Base-by-base conservation (phyloP, 371 early-diverging fungal species). In the Mucor piriformis region DNA sequence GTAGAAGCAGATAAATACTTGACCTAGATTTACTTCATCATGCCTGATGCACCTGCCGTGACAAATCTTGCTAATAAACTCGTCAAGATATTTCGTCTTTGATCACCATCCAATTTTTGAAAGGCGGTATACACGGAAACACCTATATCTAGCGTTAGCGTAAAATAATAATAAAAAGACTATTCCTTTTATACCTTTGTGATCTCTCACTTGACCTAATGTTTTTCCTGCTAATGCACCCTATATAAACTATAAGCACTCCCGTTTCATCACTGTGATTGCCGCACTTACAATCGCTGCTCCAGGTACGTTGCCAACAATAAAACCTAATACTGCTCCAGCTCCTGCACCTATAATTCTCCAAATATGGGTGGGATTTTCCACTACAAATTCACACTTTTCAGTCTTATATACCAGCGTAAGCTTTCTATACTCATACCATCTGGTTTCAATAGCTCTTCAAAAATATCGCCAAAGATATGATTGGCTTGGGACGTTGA, bases 111-210 rank as follows among this genome's bases (percentile, higher is more conserved):
- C 8, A 79, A 44, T 54, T 65, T 63, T 58, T 79, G 69, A 37
- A 76, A 79, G 0, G 76, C 76, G 13, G 74, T 70, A 57, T 79
- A 79, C 8, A 76, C 79, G 38, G 74, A 76, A 2, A 75, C 76
- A 16, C 74, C 70, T 68, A 53, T n/a, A 16, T 40, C 21, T 16
- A 57, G 12, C 42, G 13, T 38, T 20, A 40, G 34, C 20, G n/a
- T 23, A 50, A 29, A 38, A 29, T 8, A 8, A 21, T 6, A n/a
- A n/a, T n/a, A n/a, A n/a, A n/a, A n/a, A n/a, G n/a, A n/a, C n/a
- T n/a, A n/a, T n/a, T n/a, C n/a, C n/a, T n/a, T n/a, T n/a, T n/a
- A n/a, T 59, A 61, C 69, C 70, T 66, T 70, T 70, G 43, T 66
- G 59, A 48, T 70, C 70, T 46, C 70, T 67, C 18, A 70, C 54